phyloP scores from a whole-genome alignment of 2,329 filamentous ascomycete species.

The Calycina herbarum region DNA sequence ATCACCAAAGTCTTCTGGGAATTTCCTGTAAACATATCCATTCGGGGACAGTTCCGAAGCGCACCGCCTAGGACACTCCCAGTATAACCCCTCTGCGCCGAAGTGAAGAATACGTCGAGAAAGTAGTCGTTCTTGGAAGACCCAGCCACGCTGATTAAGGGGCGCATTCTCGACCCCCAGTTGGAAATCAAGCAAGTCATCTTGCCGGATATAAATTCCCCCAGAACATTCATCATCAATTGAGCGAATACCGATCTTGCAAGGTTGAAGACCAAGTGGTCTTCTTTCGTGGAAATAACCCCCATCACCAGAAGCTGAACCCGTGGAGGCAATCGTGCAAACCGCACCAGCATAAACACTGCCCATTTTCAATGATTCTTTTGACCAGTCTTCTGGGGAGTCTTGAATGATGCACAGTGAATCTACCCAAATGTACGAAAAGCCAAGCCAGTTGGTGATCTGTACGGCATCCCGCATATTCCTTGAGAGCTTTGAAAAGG shows the following conservation, averaged over 20 bases:
- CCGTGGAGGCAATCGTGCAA: not conserved
- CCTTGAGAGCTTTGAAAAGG: not conserved
- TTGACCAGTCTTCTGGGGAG: not conserved
- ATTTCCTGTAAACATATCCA: no score
- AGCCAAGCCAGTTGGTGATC: not conserved
- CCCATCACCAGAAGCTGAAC: no score
- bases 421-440: not conserved
- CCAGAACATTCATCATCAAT: no score
- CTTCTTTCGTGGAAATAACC: no score
- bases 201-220: no score
- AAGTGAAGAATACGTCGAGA: not conserved
- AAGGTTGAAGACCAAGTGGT: no score
- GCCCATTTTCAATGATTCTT: not conserved
- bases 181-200: not conserved
- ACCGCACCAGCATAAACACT: not conserved
- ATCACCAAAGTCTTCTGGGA: no score
- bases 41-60: no score
- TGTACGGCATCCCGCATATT: not conserved
- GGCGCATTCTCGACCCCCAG: not conserved
- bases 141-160: not conserved
- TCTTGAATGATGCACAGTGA: constrained; percentile 5
- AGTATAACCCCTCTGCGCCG: not conserved
- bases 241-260: no score
- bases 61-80: not conserved
- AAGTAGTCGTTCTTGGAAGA: not conserved